Evolutionary conservation across 2,329 filamentous ascomycete genomes (phyloP).

Genomic region (Colletotrichum sp.): DNA sequence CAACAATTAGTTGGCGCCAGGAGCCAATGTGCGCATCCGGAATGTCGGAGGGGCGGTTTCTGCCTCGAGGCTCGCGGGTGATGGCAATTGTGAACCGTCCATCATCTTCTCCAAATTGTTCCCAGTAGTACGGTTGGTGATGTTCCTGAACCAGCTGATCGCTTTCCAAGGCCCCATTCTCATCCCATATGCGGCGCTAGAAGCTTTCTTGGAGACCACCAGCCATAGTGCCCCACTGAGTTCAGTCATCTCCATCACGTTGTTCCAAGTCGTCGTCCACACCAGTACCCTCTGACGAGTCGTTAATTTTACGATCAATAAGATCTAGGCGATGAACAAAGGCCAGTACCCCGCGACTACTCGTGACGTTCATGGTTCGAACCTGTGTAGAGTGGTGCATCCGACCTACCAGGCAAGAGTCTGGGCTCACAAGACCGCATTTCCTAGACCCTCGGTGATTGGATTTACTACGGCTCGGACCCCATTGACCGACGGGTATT

Average conservation of each 20-base stretch:
- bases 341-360: conserved; percentile 24
- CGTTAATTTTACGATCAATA: not conserved
- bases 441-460: conserved; percentile 37
- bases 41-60: no score
- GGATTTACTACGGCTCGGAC: conserved; percentile 38
- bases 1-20: no score
- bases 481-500: conserved; percentile 37
- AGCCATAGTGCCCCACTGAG: not conserved
- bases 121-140: no score
- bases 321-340: not conserved
- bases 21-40: no score
- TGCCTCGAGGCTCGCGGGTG: no score
- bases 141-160: no score
- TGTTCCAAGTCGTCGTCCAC: not conserved
- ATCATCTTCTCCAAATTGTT: no score
- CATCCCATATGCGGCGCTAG: no score
- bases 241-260: not conserved
- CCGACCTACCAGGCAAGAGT: conserved; percentile 31
- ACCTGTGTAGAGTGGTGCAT: not conserved
- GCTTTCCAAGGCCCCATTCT: no score
- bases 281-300: not conserved
- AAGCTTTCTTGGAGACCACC: no score
- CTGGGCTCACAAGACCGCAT: conserved; percentile 29
- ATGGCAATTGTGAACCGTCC: no score
- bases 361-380: conserved; percentile 34